phyloP scores from a whole-genome alignment of 306 rosid species.

The Inga laurina region DNA sequence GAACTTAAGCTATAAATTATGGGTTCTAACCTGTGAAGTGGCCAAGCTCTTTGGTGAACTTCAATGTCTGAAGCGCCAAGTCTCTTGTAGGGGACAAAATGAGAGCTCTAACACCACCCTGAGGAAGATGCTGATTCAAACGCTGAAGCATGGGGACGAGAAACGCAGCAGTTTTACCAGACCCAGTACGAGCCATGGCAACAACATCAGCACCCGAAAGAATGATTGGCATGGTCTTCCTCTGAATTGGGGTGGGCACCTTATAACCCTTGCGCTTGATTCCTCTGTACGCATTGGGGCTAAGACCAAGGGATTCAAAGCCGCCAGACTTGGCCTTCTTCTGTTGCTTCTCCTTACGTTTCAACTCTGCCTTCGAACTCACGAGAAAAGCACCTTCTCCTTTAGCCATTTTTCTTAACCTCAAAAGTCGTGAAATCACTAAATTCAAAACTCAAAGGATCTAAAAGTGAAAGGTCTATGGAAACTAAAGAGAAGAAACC shows the following conservation, averaged over 20 bases:
- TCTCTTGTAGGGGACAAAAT: conserved; percentile 86
- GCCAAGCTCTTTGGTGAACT: conserved; percentile 80
- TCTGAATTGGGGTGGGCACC: conserved; percentile 93
- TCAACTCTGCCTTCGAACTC: conserved; percentile 58
- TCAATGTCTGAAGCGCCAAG: conserved; percentile 85
- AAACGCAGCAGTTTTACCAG: conserved; percentile 96
- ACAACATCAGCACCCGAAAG: conserved; percentile 85
- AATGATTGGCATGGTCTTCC: conserved; percentile 91
- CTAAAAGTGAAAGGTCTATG: not conserved
- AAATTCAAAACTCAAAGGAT: not conserved
- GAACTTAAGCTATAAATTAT: not conserved
- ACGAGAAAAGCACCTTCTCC: conserved; percentile 7
- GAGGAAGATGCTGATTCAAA: conserved; percentile 71
- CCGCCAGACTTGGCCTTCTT: conserved; percentile 84
- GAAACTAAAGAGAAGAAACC: not conserved
- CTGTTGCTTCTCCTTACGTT: conserved; percentile 46
- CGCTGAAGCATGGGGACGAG: conserved; percentile 89
- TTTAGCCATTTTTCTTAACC: not conserved
- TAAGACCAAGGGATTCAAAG: conserved; percentile 75
- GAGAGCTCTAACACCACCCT: conserved; percentile 82
- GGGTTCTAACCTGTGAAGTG: conserved; percentile 60
- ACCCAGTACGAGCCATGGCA: conserved; percentile 98
- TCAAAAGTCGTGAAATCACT: not conserved
- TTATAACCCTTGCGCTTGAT: conserved; percentile 84
- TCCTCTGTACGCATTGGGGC: conserved; percentile 61